Conservation (phyloP, 768 basidiomycete species). For the Infundibulicybe gibba region DNA sequence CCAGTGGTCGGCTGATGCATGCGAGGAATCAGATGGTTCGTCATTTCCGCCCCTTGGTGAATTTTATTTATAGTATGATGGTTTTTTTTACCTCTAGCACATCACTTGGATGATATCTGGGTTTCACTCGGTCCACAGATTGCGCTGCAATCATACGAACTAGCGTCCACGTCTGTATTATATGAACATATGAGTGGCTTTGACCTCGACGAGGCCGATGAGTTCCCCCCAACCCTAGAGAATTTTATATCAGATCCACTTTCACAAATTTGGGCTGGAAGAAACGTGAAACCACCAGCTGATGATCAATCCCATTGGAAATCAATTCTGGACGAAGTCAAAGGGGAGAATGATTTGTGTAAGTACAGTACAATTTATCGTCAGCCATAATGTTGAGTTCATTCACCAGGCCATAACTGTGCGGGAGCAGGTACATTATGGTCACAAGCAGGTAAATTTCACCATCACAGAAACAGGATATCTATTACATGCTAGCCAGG, state of each 20-base stretch:
- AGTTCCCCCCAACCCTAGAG: background rate
- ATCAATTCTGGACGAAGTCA: constrained; percentile 11
- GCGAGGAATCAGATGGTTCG: background rate
- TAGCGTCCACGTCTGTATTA: background rate
- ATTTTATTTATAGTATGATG: background rate
- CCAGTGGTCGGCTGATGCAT: constrained; percentile 1
- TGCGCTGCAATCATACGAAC: constrained; percentile 10
- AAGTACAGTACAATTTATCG: background rate
- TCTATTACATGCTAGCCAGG: constrained; percentile 3
- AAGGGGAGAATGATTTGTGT: constrained; percentile 10
- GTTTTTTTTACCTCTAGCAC: background rate
- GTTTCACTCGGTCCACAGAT: constrained; percentile 5
- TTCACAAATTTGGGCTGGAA: constrained; percentile 11
- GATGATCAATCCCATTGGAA: constrained; percentile 11
- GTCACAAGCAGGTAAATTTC: constrained; percentile 10
- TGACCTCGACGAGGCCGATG: background rate
- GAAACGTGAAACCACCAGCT: constrained; percentile 14
- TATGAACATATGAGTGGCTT: background rate
- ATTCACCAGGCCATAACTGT: constrained; percentile 12
- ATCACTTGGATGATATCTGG: background rate
- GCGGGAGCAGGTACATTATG: constrained; percentile 13
- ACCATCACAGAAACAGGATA: background rate
- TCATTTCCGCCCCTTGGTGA: background rate
- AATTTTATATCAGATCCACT: constrained; percentile 13
- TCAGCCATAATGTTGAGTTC: background rate